phyloP scores from a whole-genome alignment of 176 grass and related monocot species.

The Oryza australiensis region DNA sequence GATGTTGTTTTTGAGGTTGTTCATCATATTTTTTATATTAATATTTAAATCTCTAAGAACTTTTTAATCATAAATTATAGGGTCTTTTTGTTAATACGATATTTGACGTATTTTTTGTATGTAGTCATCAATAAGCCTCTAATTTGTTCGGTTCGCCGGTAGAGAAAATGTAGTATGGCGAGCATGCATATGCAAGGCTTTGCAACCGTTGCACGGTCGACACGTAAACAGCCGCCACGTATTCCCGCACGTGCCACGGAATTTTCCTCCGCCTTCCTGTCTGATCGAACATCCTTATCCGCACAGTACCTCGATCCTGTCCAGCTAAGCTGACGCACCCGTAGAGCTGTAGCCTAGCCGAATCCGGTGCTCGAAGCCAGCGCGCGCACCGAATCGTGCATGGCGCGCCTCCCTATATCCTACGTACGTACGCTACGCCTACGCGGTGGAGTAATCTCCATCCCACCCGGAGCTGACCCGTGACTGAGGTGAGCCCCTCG shows the following conservation, averaged over 20 bases:
- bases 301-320: neutral
- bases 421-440: neutral
- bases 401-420: neutral
- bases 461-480: neutral
- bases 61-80: too few species aligned
- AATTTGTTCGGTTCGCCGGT: too few species aligned
- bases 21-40: too few species aligned
- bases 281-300: conserved; percentile 31
- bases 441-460: neutral
- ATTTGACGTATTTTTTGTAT: too few species aligned
- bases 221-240: neutral
- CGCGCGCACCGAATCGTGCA: conserved; percentile 14
- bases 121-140: too few species aligned
- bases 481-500: neutral
- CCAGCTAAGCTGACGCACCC: neutral
- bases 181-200: neutral
- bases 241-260: conserved; percentile 20
- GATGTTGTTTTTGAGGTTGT: too few species aligned
- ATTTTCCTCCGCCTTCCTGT: neutral
- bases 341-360: neutral
- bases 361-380: neutral
- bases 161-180: neutral
- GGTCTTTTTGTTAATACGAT: too few species aligned
- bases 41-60: too few species aligned
- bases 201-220: conserved; percentile 11